Evolutionary conservation across 495 filamentous ascomycete species (phyloP), one percentile per base, ranked within the genome.

Genomic region (Penicillium silybi): DNA sequence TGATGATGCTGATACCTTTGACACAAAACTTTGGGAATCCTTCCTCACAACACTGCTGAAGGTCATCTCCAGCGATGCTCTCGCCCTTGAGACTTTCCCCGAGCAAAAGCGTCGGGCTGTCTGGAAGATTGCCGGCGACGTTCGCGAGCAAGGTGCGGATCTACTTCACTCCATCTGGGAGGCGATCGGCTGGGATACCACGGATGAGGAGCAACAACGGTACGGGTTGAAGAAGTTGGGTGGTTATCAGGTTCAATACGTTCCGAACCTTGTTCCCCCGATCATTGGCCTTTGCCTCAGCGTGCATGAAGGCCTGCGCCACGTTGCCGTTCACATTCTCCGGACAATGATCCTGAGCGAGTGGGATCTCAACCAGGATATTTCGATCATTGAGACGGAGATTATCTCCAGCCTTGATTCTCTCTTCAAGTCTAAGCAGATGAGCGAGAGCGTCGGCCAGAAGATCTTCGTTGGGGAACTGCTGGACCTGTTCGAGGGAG

Each of bases 51-150:
- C 90, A 0, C 70, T 99, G 41, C 78, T 99, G 29, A 89, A 87
- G 62, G 86, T 97, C 4, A 90, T 97, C 7, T 88, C 88, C 0
- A 95, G 89, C 57, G 82, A 91, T 39, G 87, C 86, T 6, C 76
- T 99, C 10, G 91, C 93, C 13, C 80, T 99, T 20, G 93, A 99
- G 63, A 97, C 91, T 0, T 97, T 97, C 65, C 90, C 95, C 0
- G 95, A 97, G 69, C 93, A 99, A 70, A 97, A 97, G 67, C 76
- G 95, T 35, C 75, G 93, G 22, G 92, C 92, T 3, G 92, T 97
- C 13, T 97, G 95, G 93, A 97, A 97, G 74, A 96, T 99, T 61
- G 95, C 91, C 23, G 95, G 93, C 18, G 93, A 99, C 76, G 90
- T 99, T 44, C 78, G 93, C 46, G 90, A 97, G 65, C 80, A 90